Percentiles rank a stretch among this genome's conserved stretches.
These are phyloP conservation scores for Sodiomyces alkalinus DNA, from an alignment of 2,329 filamentous ascomycete genomes.

Conservation along the genomic window DNA sequence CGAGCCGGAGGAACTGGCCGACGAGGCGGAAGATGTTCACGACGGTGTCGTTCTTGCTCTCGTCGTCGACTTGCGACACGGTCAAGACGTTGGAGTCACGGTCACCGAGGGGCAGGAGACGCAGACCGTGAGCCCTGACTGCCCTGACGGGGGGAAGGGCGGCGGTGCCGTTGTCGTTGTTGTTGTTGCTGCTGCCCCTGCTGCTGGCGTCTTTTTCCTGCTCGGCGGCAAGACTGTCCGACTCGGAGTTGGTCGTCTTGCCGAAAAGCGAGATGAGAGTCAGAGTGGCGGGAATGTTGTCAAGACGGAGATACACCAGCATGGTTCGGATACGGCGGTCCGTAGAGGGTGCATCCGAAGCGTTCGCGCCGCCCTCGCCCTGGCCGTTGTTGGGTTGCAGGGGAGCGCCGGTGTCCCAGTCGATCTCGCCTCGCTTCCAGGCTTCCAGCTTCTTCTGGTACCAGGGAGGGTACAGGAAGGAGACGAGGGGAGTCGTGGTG, in stretches of 20 bases:
- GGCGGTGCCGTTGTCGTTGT: slow-evolving; percentile 8
- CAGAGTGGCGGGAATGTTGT: slow-evolving; percentile 70
- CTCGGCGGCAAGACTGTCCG: neutral
- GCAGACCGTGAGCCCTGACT: slow-evolving; percentile 68
- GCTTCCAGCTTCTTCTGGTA: slow-evolving; percentile 22
- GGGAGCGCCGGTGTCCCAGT: slow-evolving; percentile 40
- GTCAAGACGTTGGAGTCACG: slow-evolving; percentile 94
- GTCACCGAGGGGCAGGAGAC: slow-evolving; percentile 75
- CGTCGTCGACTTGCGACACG: slow-evolving; percentile 67
- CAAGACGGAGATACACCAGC: slow-evolving; percentile 69
- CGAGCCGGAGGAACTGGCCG: slow-evolving; percentile 68
- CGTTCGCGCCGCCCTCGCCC: neutral
- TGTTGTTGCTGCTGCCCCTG: no score
- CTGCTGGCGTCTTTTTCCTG: slow-evolving; percentile 18
- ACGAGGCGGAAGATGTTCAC: slow-evolving; percentile 86
- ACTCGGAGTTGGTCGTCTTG: slow-evolving; percentile 12
- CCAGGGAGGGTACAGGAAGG: slow-evolving; percentile 47
- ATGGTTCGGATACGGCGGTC: slow-evolving; percentile 42
- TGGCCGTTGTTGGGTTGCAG: neutral
- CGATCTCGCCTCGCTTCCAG: slow-evolving; percentile 58
- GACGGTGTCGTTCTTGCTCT: slow-evolving; percentile 61
- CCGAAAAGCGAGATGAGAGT: slow-evolving; percentile 61
- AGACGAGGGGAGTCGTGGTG: slow-evolving; percentile 54
- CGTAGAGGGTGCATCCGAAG: slow-evolving; percentile 12
- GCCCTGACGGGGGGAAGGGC: slow-evolving; percentile 19